A percentile compares a stretch with the other conserved stretches of the same genome.
phyloP scores from a whole-genome alignment of 768 basidiomycete species.

The Tulasnella sp. region DNA sequence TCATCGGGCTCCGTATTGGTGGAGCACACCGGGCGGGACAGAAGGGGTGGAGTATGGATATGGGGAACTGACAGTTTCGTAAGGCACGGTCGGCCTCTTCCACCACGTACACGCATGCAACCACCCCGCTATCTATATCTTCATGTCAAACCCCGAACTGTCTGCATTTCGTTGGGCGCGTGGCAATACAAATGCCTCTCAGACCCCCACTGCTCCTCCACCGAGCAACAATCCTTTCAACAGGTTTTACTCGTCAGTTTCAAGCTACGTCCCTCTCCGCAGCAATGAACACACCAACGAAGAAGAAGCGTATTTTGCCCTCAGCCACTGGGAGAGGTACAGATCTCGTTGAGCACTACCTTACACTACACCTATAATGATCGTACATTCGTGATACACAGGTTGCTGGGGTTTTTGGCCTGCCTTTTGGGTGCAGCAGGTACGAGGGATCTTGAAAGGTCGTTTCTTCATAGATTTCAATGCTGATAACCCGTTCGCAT shows the following conservation, averaged over 20 bases:
- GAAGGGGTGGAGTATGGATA: no score
- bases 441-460: no score
- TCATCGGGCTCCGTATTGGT: no score
- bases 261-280: slow-evolving; percentile 77
- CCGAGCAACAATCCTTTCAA: slow-evolving; percentile 46
- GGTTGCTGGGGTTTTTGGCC: slow-evolving; percentile 80
- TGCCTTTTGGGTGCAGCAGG: slow-evolving; percentile 84
- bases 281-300: slow-evolving; percentile 77
- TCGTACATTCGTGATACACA: slow-evolving; percentile 25
- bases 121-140: no score
- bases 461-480: no score
- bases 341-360: background rate
- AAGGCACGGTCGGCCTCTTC: no score
- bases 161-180: slow-evolving; percentile 83
- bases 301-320: slow-evolving; percentile 89
- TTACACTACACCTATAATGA: background rate
- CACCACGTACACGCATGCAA: no score
- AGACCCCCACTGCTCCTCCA: slow-evolving; percentile 26
- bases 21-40: no score
- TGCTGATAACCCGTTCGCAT: no score
- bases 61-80: no score
- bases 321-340: slow-evolving; percentile 88
- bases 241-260: slow-evolving; percentile 76
- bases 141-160: no score
- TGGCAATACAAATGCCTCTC: slow-evolving; percentile 58